Base-by-base conservation (phyloP, 257 asterid species). In the Primulina eburnea region DNA sequence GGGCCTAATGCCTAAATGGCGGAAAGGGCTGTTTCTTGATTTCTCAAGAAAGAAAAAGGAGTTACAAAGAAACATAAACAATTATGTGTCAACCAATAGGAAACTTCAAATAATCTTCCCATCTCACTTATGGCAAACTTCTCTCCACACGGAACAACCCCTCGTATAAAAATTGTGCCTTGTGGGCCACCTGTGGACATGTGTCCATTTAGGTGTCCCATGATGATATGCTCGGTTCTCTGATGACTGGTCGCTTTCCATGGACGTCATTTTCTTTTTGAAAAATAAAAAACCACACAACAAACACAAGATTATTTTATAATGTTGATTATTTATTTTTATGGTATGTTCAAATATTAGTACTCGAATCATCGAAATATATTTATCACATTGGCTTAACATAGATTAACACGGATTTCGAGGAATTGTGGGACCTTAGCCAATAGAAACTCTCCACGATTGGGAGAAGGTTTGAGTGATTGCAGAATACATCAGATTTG, bases 161-260 rank as follows among this genome's bases (percentile, higher is more conserved):
- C 56, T 62, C 71, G 58, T 65, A 61, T 71, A 53, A 71, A 69
- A 26, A 26, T 57, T 61, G 72, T 59, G 72, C 55, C 58, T 4
- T 0, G 79, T 71, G 85, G 90, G 90, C 4, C 83, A 88, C 79
- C 16, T 2, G 3, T 18, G 33, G 85, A 78, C 83, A 72, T 57
- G 66, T 84, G 86, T 77, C 86, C 70, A 72, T 64, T 64, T 79
- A 86, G 71, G 74, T 84, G 88, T 78, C 83, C 69, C 67, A 21
- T 3, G 3, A n/a, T 79, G 59, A 81, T 76, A 71, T 47, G 80
- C 67, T 71, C 20, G 2, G 18, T 63, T 17, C 64, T 7, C 33
- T 33, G 62, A 12, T 67, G 43, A 57, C 8, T 47, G 73, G 64
- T 64, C 33, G 69, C 85, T 85, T 83, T 82, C 82, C 85, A 86